phyloP scores from a whole-genome alignment of 345 rosid genomes.

The Dovyalis caffra region DNA sequence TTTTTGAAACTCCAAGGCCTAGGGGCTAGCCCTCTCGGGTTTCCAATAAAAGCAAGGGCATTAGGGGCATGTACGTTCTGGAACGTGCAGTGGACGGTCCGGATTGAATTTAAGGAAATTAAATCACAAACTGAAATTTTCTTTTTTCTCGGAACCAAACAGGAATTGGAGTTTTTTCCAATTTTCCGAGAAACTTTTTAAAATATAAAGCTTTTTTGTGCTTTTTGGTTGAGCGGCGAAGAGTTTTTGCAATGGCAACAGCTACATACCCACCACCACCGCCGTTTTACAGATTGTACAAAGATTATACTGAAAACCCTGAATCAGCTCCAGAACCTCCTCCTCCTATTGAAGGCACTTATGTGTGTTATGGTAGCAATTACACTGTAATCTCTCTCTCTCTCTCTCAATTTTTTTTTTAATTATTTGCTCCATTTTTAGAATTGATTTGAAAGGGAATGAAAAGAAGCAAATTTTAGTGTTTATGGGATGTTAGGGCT shows the following conservation, averaged over 20 bases:
- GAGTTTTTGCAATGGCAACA: constrained; percentile 58
- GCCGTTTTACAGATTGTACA: constrained; percentile 85
- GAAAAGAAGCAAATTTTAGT: neutral
- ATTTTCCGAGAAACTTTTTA: neutral
- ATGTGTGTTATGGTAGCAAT: constrained; percentile 62
- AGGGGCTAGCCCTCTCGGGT: neutral
- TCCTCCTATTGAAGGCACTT: constrained; percentile 77
- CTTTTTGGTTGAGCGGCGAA: neutral
- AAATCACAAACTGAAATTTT: no score
- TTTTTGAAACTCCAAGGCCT: no score
- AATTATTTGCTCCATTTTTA: neutral
- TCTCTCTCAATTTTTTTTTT: neutral
- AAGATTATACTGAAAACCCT: constrained; percentile 64
- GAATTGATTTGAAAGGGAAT: neutral
- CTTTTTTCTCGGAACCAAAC: neutral
- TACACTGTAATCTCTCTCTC: constrained; percentile 49
- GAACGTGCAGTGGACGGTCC: neutral
- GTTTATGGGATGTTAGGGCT: neutral
- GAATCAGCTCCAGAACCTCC: constrained; percentile 78
- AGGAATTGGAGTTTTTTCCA: neutral
- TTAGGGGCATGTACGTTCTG: neutral
- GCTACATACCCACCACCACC: constrained; percentile 95
- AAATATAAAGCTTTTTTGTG: neutral
- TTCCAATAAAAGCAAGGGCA: neutral
- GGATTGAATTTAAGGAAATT: neutral